These are phyloP conservation scores for Epichloe sibirici DNA, from an alignment of 2,329 filamentous ascomycete genomes.

Conservation along the genomic window DNA sequence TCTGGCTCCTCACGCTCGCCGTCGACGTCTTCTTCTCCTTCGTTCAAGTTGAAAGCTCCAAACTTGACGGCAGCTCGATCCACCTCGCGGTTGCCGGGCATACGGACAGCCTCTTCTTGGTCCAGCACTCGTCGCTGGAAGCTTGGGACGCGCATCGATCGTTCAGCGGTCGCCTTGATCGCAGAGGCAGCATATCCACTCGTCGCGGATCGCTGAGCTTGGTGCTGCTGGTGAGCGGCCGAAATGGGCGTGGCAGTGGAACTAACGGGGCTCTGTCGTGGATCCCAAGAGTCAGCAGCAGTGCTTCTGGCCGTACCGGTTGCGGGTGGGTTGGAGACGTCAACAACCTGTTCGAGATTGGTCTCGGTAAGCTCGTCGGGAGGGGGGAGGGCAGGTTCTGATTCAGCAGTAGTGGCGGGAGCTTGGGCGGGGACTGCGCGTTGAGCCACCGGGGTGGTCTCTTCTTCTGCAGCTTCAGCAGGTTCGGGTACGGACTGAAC, in stretches of 20 bases:
- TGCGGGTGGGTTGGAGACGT: slow-evolving; percentile 62
- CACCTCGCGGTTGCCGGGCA: slow-evolving; percentile 93
- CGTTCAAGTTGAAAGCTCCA: slow-evolving; percentile 84
- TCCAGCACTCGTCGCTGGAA: slow-evolving; percentile 81
- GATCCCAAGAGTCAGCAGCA: slow-evolving; percentile 73
- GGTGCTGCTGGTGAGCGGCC: slow-evolving; percentile 50
- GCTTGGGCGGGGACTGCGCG: slow-evolving; percentile 14
- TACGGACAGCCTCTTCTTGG: slow-evolving; percentile 94
- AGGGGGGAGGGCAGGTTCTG: slow-evolving; percentile 48
- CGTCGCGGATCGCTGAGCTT: slow-evolving; percentile 37
- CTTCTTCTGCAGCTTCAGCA: slow-evolving; percentile 22
- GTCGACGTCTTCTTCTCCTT: slow-evolving; percentile 76
- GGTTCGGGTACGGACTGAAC: slow-evolving; percentile 23
- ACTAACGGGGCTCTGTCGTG: slow-evolving; percentile 45
- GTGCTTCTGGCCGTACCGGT: slow-evolving; percentile 84
- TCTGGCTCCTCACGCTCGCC: slow-evolving; percentile 91
- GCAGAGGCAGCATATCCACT: slow-evolving; percentile 69
- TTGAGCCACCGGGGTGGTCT: slow-evolving; percentile 22
- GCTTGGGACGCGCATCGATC: slow-evolving; percentile 57
- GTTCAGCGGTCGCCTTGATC: slow-evolving; percentile 59
- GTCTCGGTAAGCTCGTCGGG: slow-evolving; percentile 77
- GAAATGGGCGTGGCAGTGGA: slow-evolving; percentile 55
- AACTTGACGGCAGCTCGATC: slow-evolving; percentile 92
- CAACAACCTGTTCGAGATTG: slow-evolving; percentile 83
- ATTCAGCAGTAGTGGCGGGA: slow-evolving; percentile 27